Evolutionary conservation across 2,329 filamentous ascomycete genomes (phyloP).

Genomic region (Colletotrichum lindemuthianum): DNA sequence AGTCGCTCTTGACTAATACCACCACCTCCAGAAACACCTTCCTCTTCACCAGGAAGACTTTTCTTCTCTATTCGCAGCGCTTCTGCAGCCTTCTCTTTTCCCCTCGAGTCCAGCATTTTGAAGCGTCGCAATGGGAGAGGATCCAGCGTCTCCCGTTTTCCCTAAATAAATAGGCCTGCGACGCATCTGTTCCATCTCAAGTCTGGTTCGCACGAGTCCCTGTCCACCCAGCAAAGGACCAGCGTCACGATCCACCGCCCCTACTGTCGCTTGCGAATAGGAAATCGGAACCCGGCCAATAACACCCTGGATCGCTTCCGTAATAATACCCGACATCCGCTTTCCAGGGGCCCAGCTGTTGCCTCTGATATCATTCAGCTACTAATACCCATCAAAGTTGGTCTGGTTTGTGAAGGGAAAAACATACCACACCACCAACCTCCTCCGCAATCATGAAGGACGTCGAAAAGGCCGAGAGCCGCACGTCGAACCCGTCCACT

Average conservation of each 20-base stretch:
- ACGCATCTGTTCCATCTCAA: constrained; percentile 10
- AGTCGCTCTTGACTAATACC: constrained; percentile 23
- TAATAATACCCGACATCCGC: constrained; percentile 29
- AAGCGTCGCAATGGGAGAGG: constrained; percentile 6
- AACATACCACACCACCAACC: background rate
- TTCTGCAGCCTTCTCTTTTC: no score
- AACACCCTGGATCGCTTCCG: constrained; percentile 8
- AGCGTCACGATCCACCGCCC: constrained; percentile 19
- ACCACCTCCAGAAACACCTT: no score
- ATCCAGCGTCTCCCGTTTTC: constrained; percentile 1
- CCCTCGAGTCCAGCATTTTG: background rate
- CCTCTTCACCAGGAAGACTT: background rate
- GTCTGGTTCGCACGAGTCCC: background rate
- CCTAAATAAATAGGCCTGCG: constrained; percentile 11
- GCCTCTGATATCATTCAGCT: constrained; percentile 1
- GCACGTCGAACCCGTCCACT: constrained; percentile 13
- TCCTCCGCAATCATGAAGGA: constrained; percentile 13
- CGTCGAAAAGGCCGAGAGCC: constrained; percentile 34
- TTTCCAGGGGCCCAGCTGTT: background rate
- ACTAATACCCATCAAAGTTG: background rate
- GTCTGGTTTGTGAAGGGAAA: background rate
- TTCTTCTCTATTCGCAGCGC: background rate
- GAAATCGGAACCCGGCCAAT: constrained; percentile 31
- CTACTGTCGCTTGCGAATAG: background rate
- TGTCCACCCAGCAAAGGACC: constrained; percentile 1